Evolutionary conservation across 2,329 filamentous ascomycete species (phyloP), one percentile per base, ranked within the genome.

Genomic region (Phaeosphaeriaceae sp.): DNA sequence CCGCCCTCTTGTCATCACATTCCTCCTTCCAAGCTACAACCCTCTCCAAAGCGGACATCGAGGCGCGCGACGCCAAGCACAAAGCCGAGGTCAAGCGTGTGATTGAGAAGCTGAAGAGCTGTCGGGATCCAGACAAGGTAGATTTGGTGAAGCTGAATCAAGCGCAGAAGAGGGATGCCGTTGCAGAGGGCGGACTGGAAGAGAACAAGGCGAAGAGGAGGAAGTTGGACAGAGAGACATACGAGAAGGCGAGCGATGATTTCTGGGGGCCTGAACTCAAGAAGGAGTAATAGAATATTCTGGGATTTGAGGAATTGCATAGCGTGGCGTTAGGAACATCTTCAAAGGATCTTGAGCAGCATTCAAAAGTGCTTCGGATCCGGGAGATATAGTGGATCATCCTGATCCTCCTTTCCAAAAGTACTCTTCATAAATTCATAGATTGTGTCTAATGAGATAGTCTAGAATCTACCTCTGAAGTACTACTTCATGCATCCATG

Each of bases 91-190:
- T 78, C 24, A 66, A 62, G 47, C 56, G 56, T 1, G 62, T 92
- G 13, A 83, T 87, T 17, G 87, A 85, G 76, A 93, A 92, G 73
- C 81, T 93, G n/a, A 87, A 86, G 59, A 86, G 84, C 66, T 93
- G 91, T 66, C 83, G 88, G 56, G 91, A 94, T 68, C 90, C 91
- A 0, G 89, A 91, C 66, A 87, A 91, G 55, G 86, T 85, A 45
- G 89, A 93, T 74, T 77, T 93, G 3, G 88, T 92, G 19, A 88
- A 87, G 48, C 78, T 91, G 51, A 88, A 91, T 68, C 84, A 85
- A 62, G 86, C 87, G 20, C 84, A 89, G 67, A 86, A 82, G 69
- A 66, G 79, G 48, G 78, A 79, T 49, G 76, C 69, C 1, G 73
- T 76, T 9, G 61, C 66, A 42, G 75, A 75, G 0, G 77, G 42